A percentile compares a stretch with the other conserved stretches of the same genome.
Evolutionary conservation across 2,329 filamentous ascomycete species (phyloP).

Genomic region (Periconia sp.): DNA sequence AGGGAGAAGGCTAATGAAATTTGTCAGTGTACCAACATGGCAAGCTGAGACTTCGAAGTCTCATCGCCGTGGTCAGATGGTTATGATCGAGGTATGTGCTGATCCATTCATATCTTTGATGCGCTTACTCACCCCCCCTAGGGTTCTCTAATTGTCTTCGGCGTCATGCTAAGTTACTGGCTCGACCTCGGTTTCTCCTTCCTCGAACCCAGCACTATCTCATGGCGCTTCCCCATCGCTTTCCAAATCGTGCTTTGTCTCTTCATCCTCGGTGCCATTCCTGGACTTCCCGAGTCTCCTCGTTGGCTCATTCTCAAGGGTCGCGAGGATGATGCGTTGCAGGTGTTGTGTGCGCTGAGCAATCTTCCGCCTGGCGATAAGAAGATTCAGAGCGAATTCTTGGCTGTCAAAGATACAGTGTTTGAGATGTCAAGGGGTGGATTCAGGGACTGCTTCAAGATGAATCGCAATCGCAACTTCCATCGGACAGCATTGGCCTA

Average conservation of each 20-base stretch:
- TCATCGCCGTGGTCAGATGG: slow-evolving; percentile 53
- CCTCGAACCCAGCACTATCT: slow-evolving; percentile 49
- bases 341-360: slow-evolving; percentile 45
- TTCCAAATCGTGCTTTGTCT: slow-evolving; percentile 65
- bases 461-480: slow-evolving; percentile 54
- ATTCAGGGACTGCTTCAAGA: slow-evolving; percentile 65
- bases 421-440: slow-evolving; percentile 51
- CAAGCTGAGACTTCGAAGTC: slow-evolving; percentile 56
- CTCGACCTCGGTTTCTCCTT: slow-evolving; percentile 56
- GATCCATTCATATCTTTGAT: not conserved
- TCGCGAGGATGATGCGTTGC: slow-evolving; percentile 50
- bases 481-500: slow-evolving; percentile 52
- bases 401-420: slow-evolving; percentile 45
- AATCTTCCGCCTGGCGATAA: slow-evolving; percentile 47
- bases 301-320: slow-evolving; percentile 61
- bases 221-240: slow-evolving; percentile 59
- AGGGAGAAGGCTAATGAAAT: not conserved
- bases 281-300: slow-evolving; percentile 50
- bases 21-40: slow-evolving; percentile 50
- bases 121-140: slow-evolving; percentile 41
- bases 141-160: slow-evolving; percentile 53
- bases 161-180: slow-evolving; percentile 52
- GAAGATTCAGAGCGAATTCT: slow-evolving; percentile 44
- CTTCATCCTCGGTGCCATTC: slow-evolving; percentile 57
- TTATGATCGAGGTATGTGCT: slow-evolving; percentile 51